Evolutionary conservation across 352 stramenopile species (phyloP), one percentile per base, ranked within the genome.

Genomic region (Pythium phragmiticola): DNA sequence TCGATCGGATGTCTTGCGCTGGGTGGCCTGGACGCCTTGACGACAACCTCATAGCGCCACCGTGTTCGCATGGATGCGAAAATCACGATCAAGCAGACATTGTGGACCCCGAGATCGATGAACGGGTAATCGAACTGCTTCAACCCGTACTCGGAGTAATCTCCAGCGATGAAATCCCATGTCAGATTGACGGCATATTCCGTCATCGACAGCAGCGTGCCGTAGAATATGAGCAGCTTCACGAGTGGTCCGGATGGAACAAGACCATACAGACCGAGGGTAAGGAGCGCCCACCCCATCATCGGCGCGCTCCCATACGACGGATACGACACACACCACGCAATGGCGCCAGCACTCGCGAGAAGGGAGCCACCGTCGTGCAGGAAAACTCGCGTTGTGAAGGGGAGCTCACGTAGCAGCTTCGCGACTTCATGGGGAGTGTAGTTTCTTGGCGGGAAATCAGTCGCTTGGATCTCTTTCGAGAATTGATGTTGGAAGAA

Each of bases 241-340:
- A 90, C 80, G 17, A 92, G 71, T 14, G 61, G 53, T 17, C 60
- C 23, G 23, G 60, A 56, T 6, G 49, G 57, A 33, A 69, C 26
- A 3, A 93, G 16, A 0, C 83, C 87, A 56, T 92, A 93, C 34
- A 88, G 36, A 14, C 73, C 83, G 3, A 95, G 73, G 0, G 77
- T 88, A 46, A 92, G 60, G 45, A 91, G 87, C 5, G 78, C 84
- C 62, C 82, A 76, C 2, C 60, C 83, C 50, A 90, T 78, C 50
- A 94, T 77, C 11, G 77, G 74, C 6, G 84, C 68, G 19, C 77
- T 91, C 23, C 74, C 61, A 48, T 95, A 95, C 37, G 87, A 94
- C 47, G 87, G 87, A 49, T 95, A 95, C 37, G 83, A 92, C 0
- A 92, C 83, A 59, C 81, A 88, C 83, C 83, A 92, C 13, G 81